Evolutionary conservation across 2,329 filamentous ascomycete genomes (phyloP).

Genomic region (Aspergillus pseudoglaucus): DNA sequence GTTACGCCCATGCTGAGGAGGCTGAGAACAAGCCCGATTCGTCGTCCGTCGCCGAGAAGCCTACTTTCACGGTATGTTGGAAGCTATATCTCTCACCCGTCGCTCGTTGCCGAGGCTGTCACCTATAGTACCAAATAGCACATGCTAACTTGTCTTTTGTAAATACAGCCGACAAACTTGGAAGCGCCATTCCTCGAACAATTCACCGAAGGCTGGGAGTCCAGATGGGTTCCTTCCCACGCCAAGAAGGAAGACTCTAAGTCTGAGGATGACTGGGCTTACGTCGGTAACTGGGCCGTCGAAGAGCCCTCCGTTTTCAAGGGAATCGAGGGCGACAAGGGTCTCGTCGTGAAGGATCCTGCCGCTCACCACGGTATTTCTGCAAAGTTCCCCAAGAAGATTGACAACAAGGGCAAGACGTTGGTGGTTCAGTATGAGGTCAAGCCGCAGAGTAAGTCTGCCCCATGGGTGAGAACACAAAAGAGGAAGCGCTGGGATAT

Average conservation of each 20-base stretch:
- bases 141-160: slow-evolving; percentile 9
- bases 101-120: neutral
- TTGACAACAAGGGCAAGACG: slow-evolving; percentile 95
- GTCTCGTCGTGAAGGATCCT: slow-evolving; percentile 94
- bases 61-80: slow-evolving; percentile 77
- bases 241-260: slow-evolving; percentile 90
- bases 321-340: slow-evolving; percentile 91
- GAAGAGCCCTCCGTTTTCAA: slow-evolving; percentile 88
- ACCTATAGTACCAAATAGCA: slow-evolving; percentile 3
- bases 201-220: slow-evolving; percentile 94
- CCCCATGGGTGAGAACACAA: neutral
- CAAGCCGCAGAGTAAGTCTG: slow-evolving; percentile 84
- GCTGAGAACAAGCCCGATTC: slow-evolving; percentile 53
- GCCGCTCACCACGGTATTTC: slow-evolving; percentile 99
- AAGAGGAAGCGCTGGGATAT: slow-evolving; percentile 21
- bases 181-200: slow-evolving; percentile 97
- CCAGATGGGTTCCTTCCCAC: slow-evolving; percentile 87
- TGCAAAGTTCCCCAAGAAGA: slow-evolving; percentile 92
- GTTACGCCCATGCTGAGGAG: slow-evolving; percentile 61
- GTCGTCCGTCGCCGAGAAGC: slow-evolving; percentile 57
- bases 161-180: slow-evolving; percentile 66
- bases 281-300: slow-evolving; percentile 91
- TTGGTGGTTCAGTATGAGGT: slow-evolving; percentile 98
- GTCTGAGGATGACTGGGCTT: slow-evolving; percentile 88
- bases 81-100: neutral